phyloP scores from a whole-genome alignment of 306 rosid species.

The Lathyrus oleraceus region DNA sequence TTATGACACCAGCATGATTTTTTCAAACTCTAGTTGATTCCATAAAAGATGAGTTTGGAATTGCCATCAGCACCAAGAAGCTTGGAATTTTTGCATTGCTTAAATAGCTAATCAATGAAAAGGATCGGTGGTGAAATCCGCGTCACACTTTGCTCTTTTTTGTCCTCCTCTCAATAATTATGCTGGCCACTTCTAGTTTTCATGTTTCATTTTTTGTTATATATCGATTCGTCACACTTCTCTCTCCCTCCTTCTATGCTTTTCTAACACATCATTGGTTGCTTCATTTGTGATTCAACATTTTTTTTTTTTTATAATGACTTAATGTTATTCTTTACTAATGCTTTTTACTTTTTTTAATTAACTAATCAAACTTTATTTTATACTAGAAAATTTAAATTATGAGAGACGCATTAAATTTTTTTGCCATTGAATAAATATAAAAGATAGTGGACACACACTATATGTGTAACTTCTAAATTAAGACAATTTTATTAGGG shows the following conservation, averaged over 20 bases:
- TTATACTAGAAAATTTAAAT: not conserved
- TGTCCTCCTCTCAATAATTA: conserved; percentile 37
- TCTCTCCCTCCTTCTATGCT: not conserved
- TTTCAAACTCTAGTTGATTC: too few relatives aligned
- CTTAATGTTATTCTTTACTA: not conserved
- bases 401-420: not conserved
- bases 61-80: conserved; percentile 53
- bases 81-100: conserved; percentile 50
- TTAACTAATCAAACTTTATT: not conserved
- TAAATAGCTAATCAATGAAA: conserved; percentile 35
- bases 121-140: conserved; percentile 54
- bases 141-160: conserved; percentile 44
- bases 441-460: too few relatives aligned
- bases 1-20: too few relatives aligned
- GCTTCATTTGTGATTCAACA: not conserved
- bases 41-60: not conserved
- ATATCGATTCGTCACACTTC: conserved; percentile 6
- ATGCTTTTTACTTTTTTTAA: not conserved
- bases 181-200: conserved; percentile 34
- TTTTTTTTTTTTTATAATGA: not conserved
- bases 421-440: too few relatives aligned
- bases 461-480: too few relatives aligned
- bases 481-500: too few relatives aligned
- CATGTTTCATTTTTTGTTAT: conserved; percentile 1
- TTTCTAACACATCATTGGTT: not conserved